These are phyloP conservation scores for Solanum chilense DNA, from an alignment of 257 asterid genomes.

Conservation along the genomic window DNA sequence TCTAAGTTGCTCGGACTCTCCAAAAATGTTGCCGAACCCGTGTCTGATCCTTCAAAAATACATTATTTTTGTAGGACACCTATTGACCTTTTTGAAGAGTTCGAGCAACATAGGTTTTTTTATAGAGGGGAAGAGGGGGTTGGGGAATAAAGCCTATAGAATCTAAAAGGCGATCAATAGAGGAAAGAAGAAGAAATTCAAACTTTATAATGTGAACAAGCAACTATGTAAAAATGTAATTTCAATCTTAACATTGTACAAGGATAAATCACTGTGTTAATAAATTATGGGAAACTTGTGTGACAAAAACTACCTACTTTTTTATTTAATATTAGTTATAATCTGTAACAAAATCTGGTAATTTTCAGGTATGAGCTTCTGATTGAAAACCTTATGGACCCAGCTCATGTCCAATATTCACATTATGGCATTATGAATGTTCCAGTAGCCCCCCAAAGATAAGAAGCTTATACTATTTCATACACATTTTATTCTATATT, in stretches of 20 bases:
- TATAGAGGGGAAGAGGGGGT: neutral
- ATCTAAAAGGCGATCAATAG: neutral
- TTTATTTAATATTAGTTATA: neutral
- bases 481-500: neutral
- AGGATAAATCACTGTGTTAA: neutral
- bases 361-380: slow-evolving; percentile 70
- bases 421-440: slow-evolving; percentile 69
- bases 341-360: neutral
- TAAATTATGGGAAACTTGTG: neutral
- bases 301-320: neutral
- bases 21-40: too few relatives aligned
- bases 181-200: neutral
- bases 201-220: neutral
- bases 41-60: too few relatives aligned
- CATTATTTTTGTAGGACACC: too few relatives aligned
- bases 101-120: neutral
- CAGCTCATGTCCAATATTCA: slow-evolving; percentile 91
- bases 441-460: slow-evolving; percentile 57
- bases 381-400: slow-evolving; percentile 94
- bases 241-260: neutral
- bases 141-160: neutral
- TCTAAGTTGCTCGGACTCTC: too few relatives aligned
- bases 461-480: slow-evolving; percentile 26
- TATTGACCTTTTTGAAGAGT: too few relatives aligned
- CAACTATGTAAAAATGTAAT: neutral